Base-by-base conservation (phyloP, 805 yeast species). In the Wickerhamomyces bovis region DNA sequence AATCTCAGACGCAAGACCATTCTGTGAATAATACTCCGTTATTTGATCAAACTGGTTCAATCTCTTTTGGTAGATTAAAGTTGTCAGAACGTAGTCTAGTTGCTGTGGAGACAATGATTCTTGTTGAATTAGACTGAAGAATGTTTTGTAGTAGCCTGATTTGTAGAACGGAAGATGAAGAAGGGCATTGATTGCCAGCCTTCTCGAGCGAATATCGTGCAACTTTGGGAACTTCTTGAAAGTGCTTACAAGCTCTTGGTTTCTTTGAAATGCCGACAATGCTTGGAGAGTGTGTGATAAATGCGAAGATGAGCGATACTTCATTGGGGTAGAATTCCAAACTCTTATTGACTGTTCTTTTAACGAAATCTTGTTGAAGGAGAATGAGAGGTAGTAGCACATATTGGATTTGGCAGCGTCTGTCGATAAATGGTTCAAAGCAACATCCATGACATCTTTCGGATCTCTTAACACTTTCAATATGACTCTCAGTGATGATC, bases 261-360 rank as follows among this genome's bases (percentile, higher is more conserved):
- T 33, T 33, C 36, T n/a, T n/a, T 33, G 11, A 3, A 33, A 33
- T n/a, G 20, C 18, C 15, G 36, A 33, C 15, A 33, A 10, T 16
- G 36, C 20, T 18, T n/a, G 20, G 5, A 33, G 16, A 7, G 36
- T 33, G 12, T 33, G 36, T 16, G 36, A 33, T n/a, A 33, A 33
- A 33, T 33, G 36, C 20, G 11, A 8, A 6, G 30, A 12, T n/a
- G 51, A n/a, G 18, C 31, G 42, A 3, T 42, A 20, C 12, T 21
- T 3, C 4, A 38, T 9, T n/a, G 51, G 51, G 2, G 48, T 48
- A 2, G 42, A 18, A 22, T 48, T n/a, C 48, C 48, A 48, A 6
- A 48, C 35, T 16, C 41, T 23, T 18, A 22, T 19, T 9, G 41
- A 38, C 16, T 43, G 46, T 16, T 28, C 40, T 20, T 33, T 40